Evolutionary conservation across 2,329 filamentous ascomycete species (phyloP).

Genomic region (Colletotrichum musicola): DNA sequence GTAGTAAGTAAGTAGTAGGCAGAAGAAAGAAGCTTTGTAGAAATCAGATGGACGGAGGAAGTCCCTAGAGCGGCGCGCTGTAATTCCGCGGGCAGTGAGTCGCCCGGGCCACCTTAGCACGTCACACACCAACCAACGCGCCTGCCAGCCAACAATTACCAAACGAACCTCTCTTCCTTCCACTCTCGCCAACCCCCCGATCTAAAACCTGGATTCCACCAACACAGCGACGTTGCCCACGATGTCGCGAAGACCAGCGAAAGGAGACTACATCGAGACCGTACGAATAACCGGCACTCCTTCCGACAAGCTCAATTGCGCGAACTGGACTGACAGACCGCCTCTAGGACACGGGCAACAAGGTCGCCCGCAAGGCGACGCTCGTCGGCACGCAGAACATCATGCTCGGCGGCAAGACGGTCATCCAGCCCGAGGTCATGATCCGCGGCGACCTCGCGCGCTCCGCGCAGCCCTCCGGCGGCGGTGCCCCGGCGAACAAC

Average conservation of each 20-base stretch:
- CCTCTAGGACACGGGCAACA: constrained; percentile 92
- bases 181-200: not conserved
- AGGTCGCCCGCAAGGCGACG: constrained; percentile 91
- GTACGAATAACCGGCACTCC: constrained; percentile 61
- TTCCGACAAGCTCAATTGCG: not conserved
- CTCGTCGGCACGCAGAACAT: constrained; percentile 98
- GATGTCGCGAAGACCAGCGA: constrained; percentile 83
- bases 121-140: constrained; percentile 20
- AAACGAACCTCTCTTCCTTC: not conserved
- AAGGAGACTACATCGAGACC: constrained; percentile 97
- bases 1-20: not conserved
- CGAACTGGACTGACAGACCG: not conserved
- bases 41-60: not conserved
- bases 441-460: constrained; percentile 89
- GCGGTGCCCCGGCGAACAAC: constrained; percentile 60
- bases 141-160: not conserved
- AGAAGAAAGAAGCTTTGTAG: not conserved
- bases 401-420: constrained; percentile 94
- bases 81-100: constrained; percentile 1
- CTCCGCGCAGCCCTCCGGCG: constrained; percentile 61
- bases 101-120: constrained; percentile 13
- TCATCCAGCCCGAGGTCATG: constrained; percentile 95
- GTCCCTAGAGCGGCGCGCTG: not conserved
- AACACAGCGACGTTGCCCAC: constrained; percentile 40
- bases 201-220: not conserved